phyloP scores from a whole-genome alignment of 2,329 filamentous ascomycete genomes.

The Aspergillus bombycis region DNA sequence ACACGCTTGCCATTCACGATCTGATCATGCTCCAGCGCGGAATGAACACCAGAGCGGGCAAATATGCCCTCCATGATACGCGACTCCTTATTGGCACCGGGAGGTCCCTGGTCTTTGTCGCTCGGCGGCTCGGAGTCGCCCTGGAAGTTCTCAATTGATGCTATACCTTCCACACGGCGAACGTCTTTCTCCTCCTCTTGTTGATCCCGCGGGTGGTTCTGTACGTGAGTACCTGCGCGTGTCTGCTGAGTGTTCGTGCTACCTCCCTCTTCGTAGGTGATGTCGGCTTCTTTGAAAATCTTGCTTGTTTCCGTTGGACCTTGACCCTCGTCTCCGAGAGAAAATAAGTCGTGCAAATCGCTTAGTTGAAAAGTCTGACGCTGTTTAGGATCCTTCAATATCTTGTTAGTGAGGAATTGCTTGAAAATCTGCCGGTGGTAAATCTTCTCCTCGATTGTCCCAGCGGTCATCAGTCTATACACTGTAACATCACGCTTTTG shows the following conservation, averaged over 20 bases:
- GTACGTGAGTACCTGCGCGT: background rate
- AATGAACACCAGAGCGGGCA: conserved; percentile 80
- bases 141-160: conserved; percentile 66
- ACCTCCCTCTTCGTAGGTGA: conserved; percentile 59
- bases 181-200: conserved; percentile 50
- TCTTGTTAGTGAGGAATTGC: conserved; percentile 95
- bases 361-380: conserved; percentile 86
- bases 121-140: conserved; percentile 47
- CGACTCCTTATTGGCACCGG: conserved; percentile 58
- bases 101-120: conserved; percentile 23
- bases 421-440: conserved; percentile 99
- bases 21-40: conserved; percentile 89
- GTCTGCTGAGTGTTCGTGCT: conserved; percentile 8
- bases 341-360: conserved; percentile 91
- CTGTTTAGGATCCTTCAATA: conserved; percentile 91
- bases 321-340: conserved; percentile 68
- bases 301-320: conserved; percentile 80
- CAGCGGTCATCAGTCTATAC: conserved; percentile 95
- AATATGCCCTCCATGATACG: conserved; percentile 90
- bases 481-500: conserved; percentile 96
- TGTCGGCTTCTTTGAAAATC: conserved; percentile 85
- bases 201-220: background rate
- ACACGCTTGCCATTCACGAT: conserved; percentile 79
- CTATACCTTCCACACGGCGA: conserved; percentile 61
- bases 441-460: conserved; percentile 98